Conservation (phyloP, 345 rosid species). For the Eucalyptus tenuipes region DNA sequence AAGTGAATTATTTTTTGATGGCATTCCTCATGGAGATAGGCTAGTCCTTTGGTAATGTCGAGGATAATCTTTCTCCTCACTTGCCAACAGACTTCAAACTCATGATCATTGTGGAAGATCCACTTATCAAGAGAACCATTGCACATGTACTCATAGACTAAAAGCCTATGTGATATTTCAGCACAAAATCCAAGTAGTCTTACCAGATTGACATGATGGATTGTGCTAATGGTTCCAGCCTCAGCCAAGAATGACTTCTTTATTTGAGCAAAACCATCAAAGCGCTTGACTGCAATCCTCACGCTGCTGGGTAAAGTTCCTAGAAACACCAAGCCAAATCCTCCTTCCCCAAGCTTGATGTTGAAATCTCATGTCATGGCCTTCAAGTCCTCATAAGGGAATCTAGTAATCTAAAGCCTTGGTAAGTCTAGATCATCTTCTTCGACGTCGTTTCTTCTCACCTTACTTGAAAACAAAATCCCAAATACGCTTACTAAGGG, state of each 20-base stretch:
- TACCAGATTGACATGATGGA: neutral
- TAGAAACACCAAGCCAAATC: neutral
- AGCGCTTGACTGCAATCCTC: neutral
- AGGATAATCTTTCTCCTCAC: neutral
- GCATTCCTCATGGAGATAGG: neutral
- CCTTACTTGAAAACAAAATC: neutral
- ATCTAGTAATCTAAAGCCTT: neutral
- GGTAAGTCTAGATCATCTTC: neutral
- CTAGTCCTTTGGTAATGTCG: neutral
- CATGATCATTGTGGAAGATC: neutral
- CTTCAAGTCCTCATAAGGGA: neutral
- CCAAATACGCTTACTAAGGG: neutral
- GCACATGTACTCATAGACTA: neutral
- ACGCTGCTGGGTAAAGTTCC: neutral
- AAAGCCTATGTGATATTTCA: neutral
- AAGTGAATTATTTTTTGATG: neutral
- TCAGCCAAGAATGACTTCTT: neutral
- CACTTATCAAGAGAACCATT: neutral
- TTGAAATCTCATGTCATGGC: neutral
- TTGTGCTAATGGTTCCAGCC: neutral
- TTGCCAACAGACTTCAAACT: fast-evolving
- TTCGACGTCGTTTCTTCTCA: neutral
- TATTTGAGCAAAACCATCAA: neutral
- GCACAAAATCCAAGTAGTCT: neutral
- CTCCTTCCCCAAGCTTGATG: neutral